These are phyloP conservation scores for Agrocybe pediades DNA, from an alignment of 768 basidiomycete genomes.

Conservation along the genomic window DNA sequence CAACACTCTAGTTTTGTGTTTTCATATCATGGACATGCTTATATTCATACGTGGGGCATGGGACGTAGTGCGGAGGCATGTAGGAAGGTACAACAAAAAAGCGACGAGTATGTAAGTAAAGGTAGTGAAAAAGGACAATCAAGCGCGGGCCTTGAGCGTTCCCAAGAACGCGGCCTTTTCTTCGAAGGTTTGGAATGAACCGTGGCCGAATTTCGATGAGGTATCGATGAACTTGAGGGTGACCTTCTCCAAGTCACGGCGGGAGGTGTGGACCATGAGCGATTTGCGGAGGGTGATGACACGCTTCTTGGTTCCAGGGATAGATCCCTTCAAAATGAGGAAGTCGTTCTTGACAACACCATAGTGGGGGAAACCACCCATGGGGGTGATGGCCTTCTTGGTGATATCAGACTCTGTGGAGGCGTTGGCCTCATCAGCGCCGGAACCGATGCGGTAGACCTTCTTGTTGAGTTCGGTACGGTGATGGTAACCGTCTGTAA, in stretches of 20 bases:
- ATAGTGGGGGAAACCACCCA: constrained; percentile 99
- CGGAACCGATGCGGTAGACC: constrained; percentile 92
- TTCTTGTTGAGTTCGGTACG: constrained; percentile 99
- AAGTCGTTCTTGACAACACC: constrained; percentile 99
- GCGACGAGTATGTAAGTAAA: constrained; percentile 35
- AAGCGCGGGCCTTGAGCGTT: constrained; percentile 84
- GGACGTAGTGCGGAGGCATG: constrained; percentile 34
- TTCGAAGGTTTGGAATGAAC: constrained; percentile 94
- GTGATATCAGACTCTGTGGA: constrained; percentile 95
- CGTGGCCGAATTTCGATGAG: constrained; percentile 96
- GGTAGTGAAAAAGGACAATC: constrained; percentile 36
- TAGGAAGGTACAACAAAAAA: constrained; percentile 39
- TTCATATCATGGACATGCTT: constrained; percentile 17
- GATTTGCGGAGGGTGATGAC: constrained; percentile 97
- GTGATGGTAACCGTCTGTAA: constrained; percentile 91
- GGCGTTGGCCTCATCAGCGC: constrained; percentile 76
- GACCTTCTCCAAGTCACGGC: constrained; percentile 97
- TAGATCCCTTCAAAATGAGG: constrained; percentile 94
- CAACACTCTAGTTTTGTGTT: constrained; percentile 1
- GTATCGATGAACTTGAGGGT: constrained; percentile 99
- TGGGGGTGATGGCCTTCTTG: constrained; percentile 90
- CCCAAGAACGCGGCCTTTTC: constrained; percentile 96
- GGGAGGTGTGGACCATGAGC: constrained; percentile 93
- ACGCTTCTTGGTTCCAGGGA: constrained; percentile 97
- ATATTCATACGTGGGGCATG: constrained; percentile 18